phyloP scores from a whole-genome alignment of 768 basidiomycete genomes.

The Tylopilus sp. region DNA sequence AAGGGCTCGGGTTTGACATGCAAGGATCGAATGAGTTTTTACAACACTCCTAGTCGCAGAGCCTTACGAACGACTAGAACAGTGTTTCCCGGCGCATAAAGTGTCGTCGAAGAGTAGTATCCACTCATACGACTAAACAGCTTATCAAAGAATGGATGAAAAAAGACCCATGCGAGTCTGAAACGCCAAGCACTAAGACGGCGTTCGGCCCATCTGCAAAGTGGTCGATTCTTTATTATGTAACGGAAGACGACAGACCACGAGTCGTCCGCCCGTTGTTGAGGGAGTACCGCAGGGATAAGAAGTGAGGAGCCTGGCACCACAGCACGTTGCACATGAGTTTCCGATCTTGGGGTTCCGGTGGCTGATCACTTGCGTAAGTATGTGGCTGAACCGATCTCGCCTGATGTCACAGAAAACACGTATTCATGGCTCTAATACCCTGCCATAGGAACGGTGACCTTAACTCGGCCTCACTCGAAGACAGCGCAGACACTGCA shows the following conservation, averaged over 20 bases:
- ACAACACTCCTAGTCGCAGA: no score
- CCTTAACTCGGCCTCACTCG: not conserved
- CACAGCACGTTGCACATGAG: not conserved
- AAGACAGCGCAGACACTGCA: not conserved
- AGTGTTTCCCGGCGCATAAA: no score
- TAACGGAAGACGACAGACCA: not conserved
- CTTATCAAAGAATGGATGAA: no score
- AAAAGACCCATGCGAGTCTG: conserved; percentile 1
- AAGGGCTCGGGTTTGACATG: no score
- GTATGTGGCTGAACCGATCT: not conserved
- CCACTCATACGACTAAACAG: no score
- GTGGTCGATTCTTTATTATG: not conserved
- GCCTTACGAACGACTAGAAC: no score
- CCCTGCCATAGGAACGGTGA: not conserved
- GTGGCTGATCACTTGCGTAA: not conserved
- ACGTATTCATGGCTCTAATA: not conserved
- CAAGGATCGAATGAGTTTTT: no score
- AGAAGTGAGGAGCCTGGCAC: not conserved
- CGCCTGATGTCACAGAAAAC: not conserved
- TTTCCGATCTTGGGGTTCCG: not conserved
- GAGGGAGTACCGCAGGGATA: not conserved
- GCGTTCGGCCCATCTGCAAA: not conserved
- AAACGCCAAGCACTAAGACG: conserved; percentile 8
- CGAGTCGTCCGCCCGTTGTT: no score
- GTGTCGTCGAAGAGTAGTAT: no score